Percentiles rank a stretch among this genome's conserved stretches.
phyloP scores from a whole-genome alignment of 2,329 filamentous ascomycete species.

The Onygenales sp. region DNA sequence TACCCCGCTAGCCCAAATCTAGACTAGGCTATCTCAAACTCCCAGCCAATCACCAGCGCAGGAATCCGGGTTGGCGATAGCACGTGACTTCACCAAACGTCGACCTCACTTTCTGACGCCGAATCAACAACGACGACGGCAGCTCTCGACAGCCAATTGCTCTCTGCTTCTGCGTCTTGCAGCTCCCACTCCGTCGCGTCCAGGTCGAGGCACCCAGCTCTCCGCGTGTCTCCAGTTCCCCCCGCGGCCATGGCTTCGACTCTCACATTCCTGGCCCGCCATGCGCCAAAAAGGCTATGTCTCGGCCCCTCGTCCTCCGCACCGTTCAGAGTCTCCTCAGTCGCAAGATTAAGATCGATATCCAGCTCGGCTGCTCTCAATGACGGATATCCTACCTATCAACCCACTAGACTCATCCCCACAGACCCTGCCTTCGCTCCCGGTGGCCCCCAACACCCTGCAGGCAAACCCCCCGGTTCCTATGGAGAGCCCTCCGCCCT shows the following conservation, averaged over 20 bases:
- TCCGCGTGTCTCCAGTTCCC: slow-evolving; percentile 13
- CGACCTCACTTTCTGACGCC: background rate
- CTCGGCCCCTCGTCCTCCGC: slow-evolving; percentile 40
- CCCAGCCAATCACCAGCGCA: background rate
- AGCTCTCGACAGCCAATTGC: background rate
- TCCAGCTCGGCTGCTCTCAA: slow-evolving; percentile 46
- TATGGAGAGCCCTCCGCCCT: slow-evolving; percentile 24
- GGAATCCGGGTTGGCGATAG: background rate
- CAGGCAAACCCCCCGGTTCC: background rate
- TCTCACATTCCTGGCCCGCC: slow-evolving; percentile 50
- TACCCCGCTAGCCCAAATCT: background rate
- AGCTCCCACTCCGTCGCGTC: slow-evolving; percentile 21
- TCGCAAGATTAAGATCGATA: slow-evolving; percentile 44
- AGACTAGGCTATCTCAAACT: background rate
- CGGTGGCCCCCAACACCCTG: slow-evolving; percentile 30
- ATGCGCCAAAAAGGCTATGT: slow-evolving; percentile 50
- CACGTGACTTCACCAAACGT: background rate
- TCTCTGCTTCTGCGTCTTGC: slow-evolving; percentile 1
- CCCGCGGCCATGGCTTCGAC: slow-evolving; percentile 46
- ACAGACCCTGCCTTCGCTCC: slow-evolving; percentile 48
- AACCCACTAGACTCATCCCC: slow-evolving; percentile 46
- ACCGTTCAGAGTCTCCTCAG: slow-evolving; percentile 27
- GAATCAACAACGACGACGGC: background rate
- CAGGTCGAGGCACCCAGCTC: slow-evolving; percentile 26
- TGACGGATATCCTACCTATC: slow-evolving; percentile 39